Conservation (phyloP, 257 asterid species). For the Petrea volubilis region DNA sequence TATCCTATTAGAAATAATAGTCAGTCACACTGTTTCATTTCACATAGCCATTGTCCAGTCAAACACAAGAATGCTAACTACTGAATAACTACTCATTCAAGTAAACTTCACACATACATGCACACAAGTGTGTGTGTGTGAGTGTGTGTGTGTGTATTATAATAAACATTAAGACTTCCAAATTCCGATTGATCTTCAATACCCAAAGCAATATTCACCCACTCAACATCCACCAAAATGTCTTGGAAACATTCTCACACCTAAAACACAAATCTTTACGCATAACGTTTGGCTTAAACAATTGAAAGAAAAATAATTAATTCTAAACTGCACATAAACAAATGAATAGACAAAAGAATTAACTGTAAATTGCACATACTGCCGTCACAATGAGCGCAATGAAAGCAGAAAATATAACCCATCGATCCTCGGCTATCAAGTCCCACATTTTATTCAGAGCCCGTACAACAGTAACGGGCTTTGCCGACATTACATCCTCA, state of each 20-base stretch:
- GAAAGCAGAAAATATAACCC: constrained; percentile 78
- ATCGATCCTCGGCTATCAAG: constrained; percentile 76
- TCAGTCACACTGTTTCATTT: neutral
- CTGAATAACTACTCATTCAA: constrained; percentile 8
- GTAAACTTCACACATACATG: neutral
- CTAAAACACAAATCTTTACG: neutral
- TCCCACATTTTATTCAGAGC: constrained; percentile 91
- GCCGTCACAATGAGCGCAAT: constrained; percentile 74
- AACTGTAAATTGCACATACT: constrained; percentile 47
- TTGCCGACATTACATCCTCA: constrained; percentile 51
- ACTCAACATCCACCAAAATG: neutral
- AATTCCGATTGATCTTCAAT: neutral
- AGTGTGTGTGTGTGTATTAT: no score
- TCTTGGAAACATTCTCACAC: neutral
- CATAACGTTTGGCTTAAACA: neutral
- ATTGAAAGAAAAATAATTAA: no score
- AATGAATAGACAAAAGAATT: neutral
- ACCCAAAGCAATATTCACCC: neutral
- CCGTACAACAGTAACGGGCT: constrained; percentile 82
- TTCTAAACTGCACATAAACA: neutral
- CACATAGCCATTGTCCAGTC: constrained; percentile 14
- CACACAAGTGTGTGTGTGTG: no score
- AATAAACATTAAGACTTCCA: no score
- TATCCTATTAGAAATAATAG: neutral
- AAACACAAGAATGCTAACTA: neutral